A percentile compares a stretch with the other conserved stretches of the same genome.
phyloP scores from a whole-genome alignment of 2,329 filamentous ascomycete species.

The Pyrenophora teres region DNA sequence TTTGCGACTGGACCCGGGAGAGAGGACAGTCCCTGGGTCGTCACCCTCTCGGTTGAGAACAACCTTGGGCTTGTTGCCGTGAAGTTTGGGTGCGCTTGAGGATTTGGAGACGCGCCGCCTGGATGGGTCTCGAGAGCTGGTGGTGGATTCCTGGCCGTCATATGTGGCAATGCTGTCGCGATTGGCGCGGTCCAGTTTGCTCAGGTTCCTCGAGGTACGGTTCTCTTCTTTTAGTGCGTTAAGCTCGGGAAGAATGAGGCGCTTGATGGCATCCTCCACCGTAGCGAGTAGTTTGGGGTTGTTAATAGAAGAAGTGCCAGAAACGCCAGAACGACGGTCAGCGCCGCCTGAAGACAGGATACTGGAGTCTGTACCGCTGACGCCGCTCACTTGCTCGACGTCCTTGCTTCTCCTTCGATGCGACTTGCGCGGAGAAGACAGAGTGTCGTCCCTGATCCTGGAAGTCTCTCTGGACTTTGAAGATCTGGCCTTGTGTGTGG shows the following conservation, averaged over 20 bases:
- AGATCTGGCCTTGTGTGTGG: slow-evolving; percentile 27
- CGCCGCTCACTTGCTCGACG: slow-evolving; percentile 54
- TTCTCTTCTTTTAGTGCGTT: slow-evolving; percentile 90
- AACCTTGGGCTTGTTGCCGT: slow-evolving; percentile 61
- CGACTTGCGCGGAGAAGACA: slow-evolving; percentile 39
- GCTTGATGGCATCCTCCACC: slow-evolving; percentile 89
- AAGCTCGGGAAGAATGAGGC: slow-evolving; percentile 87
- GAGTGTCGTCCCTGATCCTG: slow-evolving; percentile 36
- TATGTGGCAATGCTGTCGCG: slow-evolving; percentile 48
- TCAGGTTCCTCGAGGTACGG: slow-evolving; percentile 73
- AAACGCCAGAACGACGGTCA: slow-evolving; percentile 59
- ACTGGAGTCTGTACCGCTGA: slow-evolving; percentile 64
- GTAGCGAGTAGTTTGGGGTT: slow-evolving; percentile 90
- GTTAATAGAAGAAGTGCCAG: slow-evolving; percentile 73
- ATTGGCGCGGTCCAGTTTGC: slow-evolving; percentile 67
- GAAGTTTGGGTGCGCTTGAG: slow-evolving; percentile 64
- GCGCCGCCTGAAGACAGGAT: slow-evolving; percentile 61
- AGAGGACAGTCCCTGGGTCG: slow-evolving; percentile 62
- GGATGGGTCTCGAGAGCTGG: slow-evolving; percentile 54
- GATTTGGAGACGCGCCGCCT: slow-evolving; percentile 63
- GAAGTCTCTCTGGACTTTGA: slow-evolving; percentile 18
- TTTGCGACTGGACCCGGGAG: slow-evolving; percentile 59
- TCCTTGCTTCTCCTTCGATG: slow-evolving; percentile 51
- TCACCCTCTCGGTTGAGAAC: slow-evolving; percentile 63
- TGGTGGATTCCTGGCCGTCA: slow-evolving; percentile 62